Conservation (phyloP, 1,284 basidiomycete genomes). For the Mycosarcoma mackinlayi region DNA sequence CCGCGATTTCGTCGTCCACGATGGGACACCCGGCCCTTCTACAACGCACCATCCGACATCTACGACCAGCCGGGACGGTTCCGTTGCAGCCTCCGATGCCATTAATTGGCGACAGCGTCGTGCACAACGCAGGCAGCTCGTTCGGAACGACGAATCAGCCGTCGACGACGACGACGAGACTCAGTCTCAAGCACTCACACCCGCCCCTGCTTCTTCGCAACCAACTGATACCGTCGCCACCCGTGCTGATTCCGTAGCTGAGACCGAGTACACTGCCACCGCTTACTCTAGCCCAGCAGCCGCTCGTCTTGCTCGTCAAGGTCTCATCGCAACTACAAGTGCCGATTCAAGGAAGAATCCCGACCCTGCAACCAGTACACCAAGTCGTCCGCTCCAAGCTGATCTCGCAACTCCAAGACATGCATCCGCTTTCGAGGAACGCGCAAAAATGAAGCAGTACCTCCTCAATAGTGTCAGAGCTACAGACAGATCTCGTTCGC, state of each 20-base stretch:
- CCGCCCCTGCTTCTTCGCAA: slow-evolving; percentile 5
- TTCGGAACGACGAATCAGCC: slow-evolving; percentile 36
- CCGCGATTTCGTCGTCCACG: slow-evolving; percentile 38
- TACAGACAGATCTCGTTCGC: slow-evolving; percentile 19
- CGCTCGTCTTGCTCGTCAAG: slow-evolving; percentile 41
- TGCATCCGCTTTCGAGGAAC: slow-evolving; percentile 23
- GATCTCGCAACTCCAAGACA: slow-evolving; percentile 35
- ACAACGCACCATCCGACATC: slow-evolving; percentile 8
- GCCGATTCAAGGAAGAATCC: neutral
- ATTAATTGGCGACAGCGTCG: slow-evolving; percentile 35
- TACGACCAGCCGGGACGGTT: neutral
- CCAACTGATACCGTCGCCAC: slow-evolving; percentile 14
- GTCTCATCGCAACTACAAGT: slow-evolving; percentile 3
- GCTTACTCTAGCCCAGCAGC: slow-evolving; percentile 50
- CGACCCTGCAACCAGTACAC: slow-evolving; percentile 24
- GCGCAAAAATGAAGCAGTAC: slow-evolving; percentile 47
- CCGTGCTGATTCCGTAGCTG: slow-evolving; percentile 10
- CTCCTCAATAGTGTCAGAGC: slow-evolving; percentile 55
- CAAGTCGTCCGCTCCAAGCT: slow-evolving; percentile 25
- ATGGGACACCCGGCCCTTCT: slow-evolving; percentile 17
- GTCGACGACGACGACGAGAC: slow-evolving; percentile 36
- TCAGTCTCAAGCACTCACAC: slow-evolving; percentile 6
- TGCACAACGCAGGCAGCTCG: slow-evolving; percentile 31
- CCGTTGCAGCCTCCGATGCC: neutral
- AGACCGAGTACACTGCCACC: slow-evolving; percentile 37